phyloP scores from a whole-genome alignment of 352 stramenopile genomes.

The Phytophthora fragariae region DNA sequence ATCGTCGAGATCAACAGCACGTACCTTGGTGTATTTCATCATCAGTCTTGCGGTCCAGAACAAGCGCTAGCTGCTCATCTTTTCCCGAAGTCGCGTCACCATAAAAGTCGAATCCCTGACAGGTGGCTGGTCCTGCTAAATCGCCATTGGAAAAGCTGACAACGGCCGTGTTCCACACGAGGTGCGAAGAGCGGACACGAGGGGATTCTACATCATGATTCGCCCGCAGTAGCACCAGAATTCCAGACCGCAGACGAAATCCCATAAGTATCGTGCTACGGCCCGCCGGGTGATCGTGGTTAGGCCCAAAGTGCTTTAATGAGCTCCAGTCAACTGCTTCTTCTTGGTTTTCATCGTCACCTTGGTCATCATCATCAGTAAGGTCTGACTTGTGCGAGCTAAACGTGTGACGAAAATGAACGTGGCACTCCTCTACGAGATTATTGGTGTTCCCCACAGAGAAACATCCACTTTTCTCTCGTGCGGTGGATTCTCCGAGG shows the following conservation, averaged over 20 bases:
- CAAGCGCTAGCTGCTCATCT: conserved; percentile 43
- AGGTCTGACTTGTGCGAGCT: conserved; percentile 10
- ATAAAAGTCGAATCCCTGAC: conserved; percentile 50
- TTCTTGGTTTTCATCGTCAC: conserved; percentile 41
- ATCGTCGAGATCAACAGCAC: conserved; percentile 5
- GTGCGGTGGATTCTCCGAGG: conserved; percentile 25
- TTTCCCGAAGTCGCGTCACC: conserved; percentile 39
- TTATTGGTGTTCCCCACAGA: conserved; percentile 26
- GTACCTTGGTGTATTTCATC: conserved; percentile 35
- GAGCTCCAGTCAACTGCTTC: conserved; percentile 70
- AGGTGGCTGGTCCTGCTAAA: background rate
- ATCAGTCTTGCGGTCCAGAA: conserved; percentile 22
- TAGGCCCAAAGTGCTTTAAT: conserved; percentile 38
- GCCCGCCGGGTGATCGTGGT: conserved; percentile 10
- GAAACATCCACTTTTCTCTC: conserved; percentile 44
- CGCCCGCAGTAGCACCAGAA: conserved; percentile 40
- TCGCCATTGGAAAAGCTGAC: conserved; percentile 32
- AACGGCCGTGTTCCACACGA: conserved; percentile 29
- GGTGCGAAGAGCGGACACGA: conserved; percentile 5
- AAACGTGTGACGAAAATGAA: conserved; percentile 41
- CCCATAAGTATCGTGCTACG: conserved; percentile 39
- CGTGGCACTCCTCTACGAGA: conserved; percentile 46
- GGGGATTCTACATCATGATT: conserved; percentile 11
- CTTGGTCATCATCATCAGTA: conserved; percentile 35
- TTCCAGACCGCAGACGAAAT: conserved; percentile 37